Base-by-base conservation (phyloP, 2,329 filamentous ascomycete species). In the Cladosporium oxysporum region DNA sequence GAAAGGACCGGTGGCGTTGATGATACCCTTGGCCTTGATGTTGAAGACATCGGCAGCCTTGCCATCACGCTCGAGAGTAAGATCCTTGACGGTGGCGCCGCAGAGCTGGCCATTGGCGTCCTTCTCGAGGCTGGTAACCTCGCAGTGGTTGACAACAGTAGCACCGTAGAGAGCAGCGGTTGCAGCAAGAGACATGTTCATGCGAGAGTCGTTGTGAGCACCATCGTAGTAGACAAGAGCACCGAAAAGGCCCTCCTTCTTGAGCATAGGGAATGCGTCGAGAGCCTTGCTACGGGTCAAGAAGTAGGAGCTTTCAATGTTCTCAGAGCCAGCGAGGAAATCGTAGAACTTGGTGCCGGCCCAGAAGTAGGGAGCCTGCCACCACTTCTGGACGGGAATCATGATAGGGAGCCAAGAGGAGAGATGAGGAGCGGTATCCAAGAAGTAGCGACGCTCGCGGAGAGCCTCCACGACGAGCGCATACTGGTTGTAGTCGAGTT, bases 141-240 rank as follows among this genome's bases (percentile, higher is more conserved):
- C 91, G 73, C 92, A 82, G 78, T 96, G 91, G 78, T 94, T 96
- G 67, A 92, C 87, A 47, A 95, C 86, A 4, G 91, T 96, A 64
- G 88, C 87, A 35, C 92, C 92, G 76, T 95, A 96, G 52, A 96
- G 81, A n/a, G 92, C 91, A 65, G 92, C 91, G 21, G 92, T 96
- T 87, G 94, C 91, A 23, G 91, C 92, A 66, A 96, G 83, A 10
- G 91, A 93, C 31, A 95, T 90, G 75, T 96, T 96, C 92, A 96
- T 96, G 59, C 92, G 87, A 23, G 92, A 95, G 78, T 96, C 92
- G 75, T 96, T 96, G 80, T 96, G 92, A 33, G 91, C 91, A 72
- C 92, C 92, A 80, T 96, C 92, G 76, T 96, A 96, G 83, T 96
- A 96, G 28, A 96, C 92, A 73, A 96, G 81, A 66, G 92, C 91